Conservation (phyloP, 768 basidiomycete species). For the Auricularia cornea region DNA sequence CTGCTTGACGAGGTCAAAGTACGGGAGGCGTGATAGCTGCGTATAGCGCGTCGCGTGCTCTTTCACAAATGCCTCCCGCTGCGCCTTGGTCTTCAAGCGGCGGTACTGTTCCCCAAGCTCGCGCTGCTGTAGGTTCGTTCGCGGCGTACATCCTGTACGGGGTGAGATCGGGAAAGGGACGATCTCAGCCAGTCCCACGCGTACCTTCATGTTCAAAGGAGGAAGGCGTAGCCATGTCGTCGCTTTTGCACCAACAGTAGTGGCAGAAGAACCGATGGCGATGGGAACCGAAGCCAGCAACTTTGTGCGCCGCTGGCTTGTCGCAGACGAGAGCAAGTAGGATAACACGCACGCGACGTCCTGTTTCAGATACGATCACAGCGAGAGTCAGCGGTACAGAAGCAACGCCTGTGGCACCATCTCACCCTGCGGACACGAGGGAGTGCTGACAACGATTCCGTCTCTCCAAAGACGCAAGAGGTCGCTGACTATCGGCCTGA, state of each 20-base stretch:
- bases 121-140: constrained; percentile 12
- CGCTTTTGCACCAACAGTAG: constrained; percentile 25
- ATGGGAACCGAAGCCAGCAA: constrained; percentile 23
- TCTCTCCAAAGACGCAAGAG: constrained; percentile 17
- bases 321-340: too few relatives aligned
- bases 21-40: constrained; percentile 20
- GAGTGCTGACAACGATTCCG: constrained; percentile 17
- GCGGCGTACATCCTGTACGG: neutral
- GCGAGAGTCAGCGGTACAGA: too few relatives aligned
- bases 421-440: constrained; percentile 18
- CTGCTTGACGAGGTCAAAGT: constrained; percentile 21
- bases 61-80: constrained; percentile 12
- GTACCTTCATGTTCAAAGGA: constrained; percentile 18
- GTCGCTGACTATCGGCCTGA: constrained; percentile 20
- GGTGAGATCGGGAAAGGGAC: too few relatives aligned
- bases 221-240: constrained; percentile 12
- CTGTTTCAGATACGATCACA: neutral
- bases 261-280: constrained; percentile 28
- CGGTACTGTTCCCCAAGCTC: constrained; percentile 7
- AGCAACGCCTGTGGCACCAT: too few relatives aligned
- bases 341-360: constrained; percentile 24
- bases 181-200: neutral
- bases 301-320: constrained; percentile 31
- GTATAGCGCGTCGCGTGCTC: constrained; percentile 15
- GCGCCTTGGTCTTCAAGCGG: neutral